Evolutionary conservation across 1,284 basidiomycete genomes (phyloP), one percentile per base, ranked within the genome.

Genomic region (Ustilago tritici): DNA sequence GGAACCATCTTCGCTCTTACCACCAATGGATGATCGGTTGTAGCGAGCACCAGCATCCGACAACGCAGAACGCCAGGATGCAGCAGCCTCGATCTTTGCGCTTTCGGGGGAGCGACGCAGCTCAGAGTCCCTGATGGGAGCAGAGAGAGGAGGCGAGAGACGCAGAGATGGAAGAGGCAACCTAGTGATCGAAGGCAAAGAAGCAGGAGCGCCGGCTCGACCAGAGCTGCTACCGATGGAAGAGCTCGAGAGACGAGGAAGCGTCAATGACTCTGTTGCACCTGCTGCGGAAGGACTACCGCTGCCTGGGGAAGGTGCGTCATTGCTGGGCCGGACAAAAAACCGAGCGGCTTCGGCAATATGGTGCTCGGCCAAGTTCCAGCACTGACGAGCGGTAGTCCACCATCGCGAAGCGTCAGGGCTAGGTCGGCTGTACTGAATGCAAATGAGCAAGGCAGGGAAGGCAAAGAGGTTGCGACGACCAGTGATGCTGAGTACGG

Each of bases 381-480:
- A 78, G 67, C 76, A 78, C 68, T 78, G 70, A 14, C 76, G 76
- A 11, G 76, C 76, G 7, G 67, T 70, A 12, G 53, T 55, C 76
- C 76, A 78, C 76, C 76, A 78, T 7, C 76, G 70, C 31, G 67
- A 50, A 19, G 68, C 67, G 23, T 73, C 70, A 4, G 70, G 76
- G 40, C 55, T 70, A 17, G 76, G 64, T 7, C 76, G 70, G 52
- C 35, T 67, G 59, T 70, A 78, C 67, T 78, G 70, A 38, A 70
- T 78, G 65, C 70, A 70, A 32, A 78, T 64, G 35, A 78, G 70
- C 58, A 78, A 61, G 4, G 76, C 76, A 14, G 76, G 70, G 49
- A 78, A 67, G 50, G 70, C 76, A 62, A 78, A 78, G 32, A 74
- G 59, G 46, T 70, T 74, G 63, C 70, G 70, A 28, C 76, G 76